Evolutionary conservation across 345 rosid species (phyloP).

Genomic region (Heritiera fomes): DNA sequence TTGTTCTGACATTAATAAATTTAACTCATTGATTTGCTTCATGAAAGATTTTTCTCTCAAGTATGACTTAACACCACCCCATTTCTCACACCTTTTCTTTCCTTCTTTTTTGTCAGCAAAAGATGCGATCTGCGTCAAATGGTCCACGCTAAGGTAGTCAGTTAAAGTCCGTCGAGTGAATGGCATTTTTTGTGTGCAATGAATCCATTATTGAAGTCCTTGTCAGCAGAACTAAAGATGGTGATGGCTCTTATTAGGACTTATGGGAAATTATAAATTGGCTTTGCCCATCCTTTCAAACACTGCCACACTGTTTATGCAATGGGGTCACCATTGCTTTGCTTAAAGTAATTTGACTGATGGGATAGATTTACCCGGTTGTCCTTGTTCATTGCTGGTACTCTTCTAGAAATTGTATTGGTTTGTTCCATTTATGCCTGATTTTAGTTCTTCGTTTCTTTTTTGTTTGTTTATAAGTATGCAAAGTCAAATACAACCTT

Average conservation of each 20-base stretch:
- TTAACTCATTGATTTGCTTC: background rate
- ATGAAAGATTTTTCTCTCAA: background rate
- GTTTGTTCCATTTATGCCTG: background rate
- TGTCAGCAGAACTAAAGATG: background rate
- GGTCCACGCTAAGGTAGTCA: background rate
- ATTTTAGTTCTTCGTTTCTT: background rate
- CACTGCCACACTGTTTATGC: background rate
- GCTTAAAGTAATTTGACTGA: background rate
- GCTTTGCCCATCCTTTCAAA: conserved; percentile 7
- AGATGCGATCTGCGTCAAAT: background rate
- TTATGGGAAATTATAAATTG: background rate
- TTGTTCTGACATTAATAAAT: conserved; percentile 1
- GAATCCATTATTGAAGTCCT: conserved; percentile 7
- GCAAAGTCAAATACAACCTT: background rate
- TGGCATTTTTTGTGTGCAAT: background rate
- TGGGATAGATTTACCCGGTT: background rate
- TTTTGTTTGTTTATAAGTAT: background rate
- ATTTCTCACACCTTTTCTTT: background rate
- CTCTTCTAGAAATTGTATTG: background rate
- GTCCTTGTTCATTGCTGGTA: background rate
- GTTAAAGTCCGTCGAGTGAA: background rate
- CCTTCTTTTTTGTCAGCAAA: background rate
- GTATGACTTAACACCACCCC: background rate
- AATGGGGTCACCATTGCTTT: background rate
- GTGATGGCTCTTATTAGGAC: background rate